Evolutionary conservation across 495 filamentous ascomycete genomes (phyloP).

Genomic region (Penicillium samsonianum): DNA sequence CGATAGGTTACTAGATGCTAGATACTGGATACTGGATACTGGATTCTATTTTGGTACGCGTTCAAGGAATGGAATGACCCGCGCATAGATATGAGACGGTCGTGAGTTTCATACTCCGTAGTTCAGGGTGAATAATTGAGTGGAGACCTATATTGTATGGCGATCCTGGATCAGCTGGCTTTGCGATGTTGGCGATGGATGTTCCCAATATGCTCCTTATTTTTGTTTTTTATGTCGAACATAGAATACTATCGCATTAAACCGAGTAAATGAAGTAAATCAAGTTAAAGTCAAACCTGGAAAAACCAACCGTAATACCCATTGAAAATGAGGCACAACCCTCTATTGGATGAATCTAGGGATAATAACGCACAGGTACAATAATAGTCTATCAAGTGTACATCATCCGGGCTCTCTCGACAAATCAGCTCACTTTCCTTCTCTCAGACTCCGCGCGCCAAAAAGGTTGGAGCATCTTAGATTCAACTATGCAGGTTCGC

Average conservation of each 20-base stretch:
- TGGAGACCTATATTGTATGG: not conserved
- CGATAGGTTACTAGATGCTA: too few species aligned
- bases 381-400: conserved; percentile 10
- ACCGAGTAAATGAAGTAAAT: too few species aligned
- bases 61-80: conserved; percentile 23
- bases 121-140: conserved; percentile 18
- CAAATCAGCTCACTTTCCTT: conserved; percentile 6
- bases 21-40: too few species aligned
- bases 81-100: conserved; percentile 26
- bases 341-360: conserved; percentile 23
- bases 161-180: not conserved
- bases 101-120: conserved; percentile 34
- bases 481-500: conserved; percentile 35
- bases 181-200: too few species aligned
- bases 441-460: conserved; percentile 28
- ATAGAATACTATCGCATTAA: not conserved
- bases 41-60: not conserved
- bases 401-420: conserved; percentile 18
- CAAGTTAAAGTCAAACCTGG: not conserved
- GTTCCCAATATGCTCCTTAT: not conserved
- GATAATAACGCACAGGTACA: conserved; percentile 15
- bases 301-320: not conserved
- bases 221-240: not conserved
- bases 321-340: not conserved
- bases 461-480: conserved; percentile 29